Percentiles rank a stretch among this genome's conserved stretches.
Conservation (phyloP, 2,329 filamentous ascomycete genomes). For the Xylariaceae sp. region DNA sequence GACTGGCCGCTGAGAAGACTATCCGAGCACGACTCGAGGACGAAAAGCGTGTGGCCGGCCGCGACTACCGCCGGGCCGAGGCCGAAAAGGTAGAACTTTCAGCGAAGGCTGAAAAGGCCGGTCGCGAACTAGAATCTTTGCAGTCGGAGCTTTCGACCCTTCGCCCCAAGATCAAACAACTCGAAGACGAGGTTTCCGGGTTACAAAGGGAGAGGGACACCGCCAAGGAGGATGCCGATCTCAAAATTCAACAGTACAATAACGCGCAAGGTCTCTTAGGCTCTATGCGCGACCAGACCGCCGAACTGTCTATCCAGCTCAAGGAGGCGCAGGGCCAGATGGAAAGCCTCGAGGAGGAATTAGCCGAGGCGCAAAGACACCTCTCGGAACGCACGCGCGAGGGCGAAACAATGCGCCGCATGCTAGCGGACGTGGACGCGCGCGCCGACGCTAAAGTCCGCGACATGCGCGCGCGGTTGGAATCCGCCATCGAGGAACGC, state of each 20-base stretch:
- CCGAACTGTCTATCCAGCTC: slow-evolving; percentile 86
- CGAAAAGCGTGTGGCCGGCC: slow-evolving; percentile 70
- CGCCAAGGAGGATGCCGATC: slow-evolving; percentile 76
- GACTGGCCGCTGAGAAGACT: slow-evolving; percentile 73
- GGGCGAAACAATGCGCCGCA: slow-evolving; percentile 88
- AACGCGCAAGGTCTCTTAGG: slow-evolving; percentile 84
- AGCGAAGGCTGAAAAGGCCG: slow-evolving; percentile 71
- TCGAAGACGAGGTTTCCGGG: slow-evolving; percentile 74
- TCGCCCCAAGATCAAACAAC: slow-evolving; percentile 61
- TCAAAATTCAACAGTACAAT: slow-evolving; percentile 83
- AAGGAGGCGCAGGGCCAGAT: slow-evolving; percentile 83
- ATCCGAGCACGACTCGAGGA: slow-evolving; percentile 77
- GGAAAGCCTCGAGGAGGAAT: slow-evolving; percentile 88
- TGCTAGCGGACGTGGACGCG: slow-evolving; percentile 84
- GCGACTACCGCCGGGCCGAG: slow-evolving; percentile 78
- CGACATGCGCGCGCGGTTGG: slow-evolving; percentile 87
- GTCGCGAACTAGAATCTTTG: slow-evolving; percentile 69
- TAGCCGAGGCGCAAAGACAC: slow-evolving; percentile 83
- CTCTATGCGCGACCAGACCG: slow-evolving; percentile 90
- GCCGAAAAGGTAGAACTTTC: slow-evolving; percentile 77
- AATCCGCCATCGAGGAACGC: slow-evolving; percentile 88
- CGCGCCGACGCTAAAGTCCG: slow-evolving; percentile 79
- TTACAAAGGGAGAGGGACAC: slow-evolving; percentile 68
- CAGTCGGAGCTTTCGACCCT: slow-evolving; percentile 75
- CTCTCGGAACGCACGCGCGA: slow-evolving; percentile 87